Evolutionary conservation across 768 basidiomycete species (phyloP), one percentile per base, ranked within the genome.

Genomic region (Coprinopsis marcescibilis): DNA sequence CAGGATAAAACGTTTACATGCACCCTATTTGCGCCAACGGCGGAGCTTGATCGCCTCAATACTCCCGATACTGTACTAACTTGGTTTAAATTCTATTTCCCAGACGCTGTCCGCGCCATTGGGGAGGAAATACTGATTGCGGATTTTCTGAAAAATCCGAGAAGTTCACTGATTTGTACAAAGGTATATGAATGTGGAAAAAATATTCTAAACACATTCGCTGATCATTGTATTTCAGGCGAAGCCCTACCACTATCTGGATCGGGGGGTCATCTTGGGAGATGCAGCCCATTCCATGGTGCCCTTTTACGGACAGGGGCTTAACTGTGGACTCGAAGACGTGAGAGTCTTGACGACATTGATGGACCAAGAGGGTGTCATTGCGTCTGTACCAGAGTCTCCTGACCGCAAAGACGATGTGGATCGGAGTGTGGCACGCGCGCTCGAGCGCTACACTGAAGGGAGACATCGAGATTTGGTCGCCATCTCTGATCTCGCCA

Each of bases 271-370:
- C 30, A 77, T 98, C 46, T 67, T 99, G 41, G 95, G 95, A 46
- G 95, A 99, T 65, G 86, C 95, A 32, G 90, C 92, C 10, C 95
- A 99, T 65, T 87, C 91, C 34, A 97, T 98, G 93, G 93, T 94
- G n/a, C 94, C 95, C 52, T 94, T 93, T 69, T 93, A 88, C 62
- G 89, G 95, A 34, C 95, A 99, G 73, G 95, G 95, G 33, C 76
- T 98, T 56, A 99, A 99, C 61, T 96, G 94, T 60, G 95, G 95
- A 13, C 77, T 99, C 43, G 95, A 99, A 68, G 95, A 99, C 65
- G 93, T 98, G 56, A 81, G 96, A 55, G 80, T 98, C 43, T 75
- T 99, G 54, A 78, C 82, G 49, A 73, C 79, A 24, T 67, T 93
- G 46, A 73, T 97, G 57, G 77, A 78, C 46, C 74, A 82, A 49